Percentiles rank a stretch among this genome's conserved stretches.
Evolutionary conservation across 768 basidiomycete genomes (phyloP).

Genomic region (Podaxis carcinomalis): DNA sequence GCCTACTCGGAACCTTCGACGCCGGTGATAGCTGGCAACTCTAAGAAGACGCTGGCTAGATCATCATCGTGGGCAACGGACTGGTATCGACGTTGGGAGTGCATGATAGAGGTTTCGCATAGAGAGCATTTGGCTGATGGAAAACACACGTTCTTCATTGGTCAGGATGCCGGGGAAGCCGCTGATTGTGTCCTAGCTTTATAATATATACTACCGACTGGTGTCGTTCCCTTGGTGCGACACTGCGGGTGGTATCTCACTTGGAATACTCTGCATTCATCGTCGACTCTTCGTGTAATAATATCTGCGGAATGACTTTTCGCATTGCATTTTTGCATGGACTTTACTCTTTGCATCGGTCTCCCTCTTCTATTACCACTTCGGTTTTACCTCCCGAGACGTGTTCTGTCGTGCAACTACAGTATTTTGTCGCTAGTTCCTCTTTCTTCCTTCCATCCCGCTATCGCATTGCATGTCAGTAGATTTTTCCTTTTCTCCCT

Average conservation of each 20-base stretch:
- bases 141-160: neutral
- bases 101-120: slow-evolving; percentile 41
- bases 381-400: neutral
- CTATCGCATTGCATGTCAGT: neutral
- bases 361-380: neutral
- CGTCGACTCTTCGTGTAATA: neutral
- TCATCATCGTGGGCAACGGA: slow-evolving; percentile 34
- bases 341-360: neutral
- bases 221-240: neutral
- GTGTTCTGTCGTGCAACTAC: neutral
- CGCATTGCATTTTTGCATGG: neutral
- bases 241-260: neutral
- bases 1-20: slow-evolving; percentile 11
- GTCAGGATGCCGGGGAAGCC: neutral
- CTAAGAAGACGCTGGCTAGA: slow-evolving; percentile 12
- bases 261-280: neutral
- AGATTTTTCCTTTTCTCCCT: neutral
- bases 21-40: neutral
- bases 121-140: slow-evolving; percentile 16
- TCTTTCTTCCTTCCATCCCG: too few relatives aligned
- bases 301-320: neutral
- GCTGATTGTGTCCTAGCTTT: neutral
- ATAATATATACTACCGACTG: neutral
- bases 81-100: slow-evolving; percentile 54
- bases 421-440: neutral